Conservation (phyloP, 129 eudicot genomes). For the Artemisia argyi region DNA sequence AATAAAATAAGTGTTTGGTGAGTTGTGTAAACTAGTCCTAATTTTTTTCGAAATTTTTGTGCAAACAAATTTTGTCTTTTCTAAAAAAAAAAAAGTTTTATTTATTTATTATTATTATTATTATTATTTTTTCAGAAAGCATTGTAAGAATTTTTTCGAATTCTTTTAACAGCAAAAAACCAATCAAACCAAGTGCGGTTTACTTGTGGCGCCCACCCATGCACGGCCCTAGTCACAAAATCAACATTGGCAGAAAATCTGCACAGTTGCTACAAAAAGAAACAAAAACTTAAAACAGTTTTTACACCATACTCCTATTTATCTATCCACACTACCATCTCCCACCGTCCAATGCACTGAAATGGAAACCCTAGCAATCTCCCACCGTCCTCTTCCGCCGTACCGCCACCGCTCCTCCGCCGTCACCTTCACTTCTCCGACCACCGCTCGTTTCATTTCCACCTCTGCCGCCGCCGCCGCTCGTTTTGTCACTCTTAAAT, state of each 20-base stretch:
- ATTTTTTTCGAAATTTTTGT: too few species aligned
- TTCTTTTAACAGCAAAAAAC: too few species aligned
- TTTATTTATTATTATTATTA: too few species aligned
- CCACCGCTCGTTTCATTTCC: conserved; percentile 4
- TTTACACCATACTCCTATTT: not conserved
- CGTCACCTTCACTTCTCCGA: conserved; percentile 11
- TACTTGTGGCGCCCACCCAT: too few species aligned
- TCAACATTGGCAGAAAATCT: not conserved
- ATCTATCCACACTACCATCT: not conserved
- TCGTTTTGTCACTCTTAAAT: conserved; percentile 43
- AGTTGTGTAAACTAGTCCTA: too few species aligned
- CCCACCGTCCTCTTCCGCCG: conserved; percentile 36
- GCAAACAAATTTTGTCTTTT: too few species aligned
- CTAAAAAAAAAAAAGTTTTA: too few species aligned
- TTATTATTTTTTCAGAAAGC: too few species aligned
- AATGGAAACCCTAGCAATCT: conserved; percentile 69
- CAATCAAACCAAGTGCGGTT: too few species aligned
- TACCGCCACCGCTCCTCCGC: conserved; percentile 25
- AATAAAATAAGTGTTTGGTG: too few species aligned
- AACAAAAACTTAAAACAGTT: not conserved
- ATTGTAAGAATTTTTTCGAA: too few species aligned
- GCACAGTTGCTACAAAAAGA: not conserved
- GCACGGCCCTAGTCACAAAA: too few species aligned
- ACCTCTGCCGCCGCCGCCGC: conserved; percentile 23
- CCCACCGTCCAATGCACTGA: conserved; percentile 15